Conservation (phyloP, 345 rosid genomes). For the Eutrema yunnanense region DNA sequence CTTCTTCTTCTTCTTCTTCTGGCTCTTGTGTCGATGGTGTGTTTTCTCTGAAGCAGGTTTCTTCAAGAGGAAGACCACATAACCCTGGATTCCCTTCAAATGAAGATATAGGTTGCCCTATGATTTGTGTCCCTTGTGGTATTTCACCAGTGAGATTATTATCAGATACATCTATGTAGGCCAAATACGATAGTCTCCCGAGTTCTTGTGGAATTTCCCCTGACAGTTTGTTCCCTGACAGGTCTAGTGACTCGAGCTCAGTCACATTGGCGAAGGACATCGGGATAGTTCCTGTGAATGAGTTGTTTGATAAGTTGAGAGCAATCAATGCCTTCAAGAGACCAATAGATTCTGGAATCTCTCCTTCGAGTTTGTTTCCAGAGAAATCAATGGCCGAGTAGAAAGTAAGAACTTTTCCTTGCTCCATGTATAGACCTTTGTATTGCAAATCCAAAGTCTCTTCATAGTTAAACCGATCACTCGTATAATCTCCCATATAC, state of each 20-base stretch:
- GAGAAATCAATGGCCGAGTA: conserved; percentile 24
- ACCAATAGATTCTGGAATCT: conserved; percentile 27
- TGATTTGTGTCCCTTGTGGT: conserved; percentile 1
- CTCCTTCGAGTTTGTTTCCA: conserved; percentile 12
- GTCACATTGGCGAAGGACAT: conserved; percentile 13
- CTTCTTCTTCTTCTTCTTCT: not conserved
- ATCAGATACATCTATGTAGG: conserved; percentile 3
- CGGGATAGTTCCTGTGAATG: conserved; percentile 16
- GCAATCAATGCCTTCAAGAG: conserved; percentile 15
- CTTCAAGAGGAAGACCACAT: not conserved
- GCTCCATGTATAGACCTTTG: conserved; percentile 31
- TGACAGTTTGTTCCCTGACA: conserved; percentile 18
- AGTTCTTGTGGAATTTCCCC: conserved; percentile 19
- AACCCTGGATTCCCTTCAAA: not conserved
- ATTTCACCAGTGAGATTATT: not conserved
- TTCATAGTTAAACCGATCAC: not conserved
- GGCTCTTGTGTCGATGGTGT: not conserved
- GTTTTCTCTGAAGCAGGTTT: not conserved
- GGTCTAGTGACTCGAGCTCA: conserved; percentile 24
- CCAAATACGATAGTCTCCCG: not conserved
- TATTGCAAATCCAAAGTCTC: conserved; percentile 21
- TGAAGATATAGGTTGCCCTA: not conserved
- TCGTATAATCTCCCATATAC: conserved; percentile 22
- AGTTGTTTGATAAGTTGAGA: conserved; percentile 26
- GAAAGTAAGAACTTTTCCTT: conserved; percentile 10